Evolutionary conservation across 202 grass and related monocot species (phyloP), one percentile per base, ranked within the genome.

Genomic region (Dendrocalamus latiflorus): DNA sequence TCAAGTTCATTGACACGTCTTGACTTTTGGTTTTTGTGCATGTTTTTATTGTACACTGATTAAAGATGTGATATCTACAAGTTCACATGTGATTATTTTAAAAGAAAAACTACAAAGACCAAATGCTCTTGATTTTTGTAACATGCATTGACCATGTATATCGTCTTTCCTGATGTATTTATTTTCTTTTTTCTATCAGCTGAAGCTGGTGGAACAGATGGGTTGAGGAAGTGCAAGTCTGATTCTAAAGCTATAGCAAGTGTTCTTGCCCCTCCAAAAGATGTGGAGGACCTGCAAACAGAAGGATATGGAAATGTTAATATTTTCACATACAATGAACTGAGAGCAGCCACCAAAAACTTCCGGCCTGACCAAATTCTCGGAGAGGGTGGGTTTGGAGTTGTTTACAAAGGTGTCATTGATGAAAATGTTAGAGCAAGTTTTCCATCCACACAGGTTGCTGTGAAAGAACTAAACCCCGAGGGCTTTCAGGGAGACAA

Each of bases 401-500:
- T 96, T 81, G 96, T 99, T 53, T 99, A n/a, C n/a, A n/a, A n/a
- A n/a, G n/a, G n/a, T n/a, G n/a, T n/a, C n/a, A n/a, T n/a, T n/a
- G n/a, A n/a, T 90, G 96, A 93, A 85, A 90, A 80, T 83, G 91
- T 96, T 61, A 95, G 96, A 76, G 54, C 49, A 47, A 91, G 89
- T 78, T 99, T 96, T 54, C 71, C 89, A 78, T 91, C 93, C 37
- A 90, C 86, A 48, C 89, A 96, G 47, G 96, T 96, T 81, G 96
- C 96, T 76, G 96, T 99, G 64, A 99, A 99, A 90, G 91, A 92
- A 81, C 78, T 99, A 45, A 99, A 99, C 79, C 93, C 87, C 69
- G 93, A 99, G 77, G 91, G 96, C 1, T 84, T 96, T 83, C 96
- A 99, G 61, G 96, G 96, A 65, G 96, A 99, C 86, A 99, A 99